Conservation (phyloP, 768 basidiomycete genomes). For the Termitomyces sp. region DNA sequence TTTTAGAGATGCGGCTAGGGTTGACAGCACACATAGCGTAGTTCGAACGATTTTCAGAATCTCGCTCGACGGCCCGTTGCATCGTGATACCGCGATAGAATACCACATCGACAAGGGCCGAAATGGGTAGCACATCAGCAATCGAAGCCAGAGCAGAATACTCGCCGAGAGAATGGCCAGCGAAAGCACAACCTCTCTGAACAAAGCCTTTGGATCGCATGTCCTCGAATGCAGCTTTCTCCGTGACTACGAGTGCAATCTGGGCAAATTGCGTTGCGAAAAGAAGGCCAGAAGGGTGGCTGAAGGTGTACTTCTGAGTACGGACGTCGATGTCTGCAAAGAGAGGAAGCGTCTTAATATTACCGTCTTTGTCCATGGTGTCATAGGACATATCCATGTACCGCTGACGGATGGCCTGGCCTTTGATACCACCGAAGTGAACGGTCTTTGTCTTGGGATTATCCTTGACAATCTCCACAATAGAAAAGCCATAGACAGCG, state of each 20-base stretch:
- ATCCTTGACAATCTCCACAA: slow-evolving; percentile 97
- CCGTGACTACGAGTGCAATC: slow-evolving; percentile 96
- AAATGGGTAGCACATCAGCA: slow-evolving; percentile 93
- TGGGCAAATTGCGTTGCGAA: slow-evolving; percentile 99
- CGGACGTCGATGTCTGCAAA: slow-evolving; percentile 95
- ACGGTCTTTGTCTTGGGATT: slow-evolving; percentile 98
- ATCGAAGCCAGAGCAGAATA: slow-evolving; percentile 98
- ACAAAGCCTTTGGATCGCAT: slow-evolving; percentile 96
- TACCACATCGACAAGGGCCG: slow-evolving; percentile 93
- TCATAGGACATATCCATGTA: slow-evolving; percentile 99
- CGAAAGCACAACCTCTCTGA: slow-evolving; percentile 88
- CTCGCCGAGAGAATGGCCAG: slow-evolving; percentile 97
- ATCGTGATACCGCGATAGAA: slow-evolving; percentile 99
- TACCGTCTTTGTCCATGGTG: slow-evolving; percentile 92
- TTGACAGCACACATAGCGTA: slow-evolving; percentile 99
- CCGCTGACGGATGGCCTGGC: slow-evolving; percentile 95
- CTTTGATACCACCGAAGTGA: slow-evolving; percentile 99
- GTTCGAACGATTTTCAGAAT: slow-evolving; percentile 86
- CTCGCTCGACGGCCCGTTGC: slow-evolving; percentile 98
- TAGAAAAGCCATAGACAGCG: slow-evolving; percentile 96
- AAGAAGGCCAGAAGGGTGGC: slow-evolving; percentile 89
- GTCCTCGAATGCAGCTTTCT: slow-evolving; percentile 98
- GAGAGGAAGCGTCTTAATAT: slow-evolving; percentile 92
- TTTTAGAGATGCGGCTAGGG: slow-evolving; percentile 88
- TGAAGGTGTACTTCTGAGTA: slow-evolving; percentile 97